Evolutionary conservation across 75 land plant species (phyloP).

Genomic region (Picea glauca): DNA sequence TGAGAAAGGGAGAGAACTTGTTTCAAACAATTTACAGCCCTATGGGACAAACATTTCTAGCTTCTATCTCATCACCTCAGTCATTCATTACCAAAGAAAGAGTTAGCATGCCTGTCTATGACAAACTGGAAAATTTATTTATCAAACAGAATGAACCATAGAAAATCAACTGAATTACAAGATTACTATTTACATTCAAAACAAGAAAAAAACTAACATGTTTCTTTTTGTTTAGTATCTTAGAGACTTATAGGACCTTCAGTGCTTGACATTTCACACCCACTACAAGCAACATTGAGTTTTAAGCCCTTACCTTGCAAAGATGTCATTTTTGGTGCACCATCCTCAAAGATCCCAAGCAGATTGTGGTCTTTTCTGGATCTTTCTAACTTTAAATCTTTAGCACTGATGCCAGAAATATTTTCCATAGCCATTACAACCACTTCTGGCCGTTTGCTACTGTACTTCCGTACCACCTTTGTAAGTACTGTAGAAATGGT

Average conservation of each 20-base stretch:
- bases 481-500: constrained; percentile 76
- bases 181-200: not conserved
- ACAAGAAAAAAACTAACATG: not conserved
- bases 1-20: not conserved
- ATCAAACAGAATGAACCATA: not conserved
- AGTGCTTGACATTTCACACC: not conserved
- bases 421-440: constrained; percentile 85
- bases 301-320: not conserved
- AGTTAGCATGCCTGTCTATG: not conserved
- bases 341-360: not conserved
- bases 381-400: constrained; percentile 22
- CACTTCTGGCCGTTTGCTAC: constrained; percentile 86
- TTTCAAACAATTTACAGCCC: not conserved
- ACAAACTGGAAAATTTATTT: not conserved
- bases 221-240: not conserved
- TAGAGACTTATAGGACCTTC: not conserved
- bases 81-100: not conserved
- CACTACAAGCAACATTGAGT: not conserved
- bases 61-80: not conserved
- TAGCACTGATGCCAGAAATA: constrained; percentile 38
- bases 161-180: not conserved
- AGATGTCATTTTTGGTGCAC: not conserved
- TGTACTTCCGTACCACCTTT: constrained; percentile 90
- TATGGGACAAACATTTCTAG: no score
- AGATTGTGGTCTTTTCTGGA: not conserved